Evolutionary conservation across 148 eudicot species (phyloP).

Genomic region (Arctostaphylos glauca): DNA sequence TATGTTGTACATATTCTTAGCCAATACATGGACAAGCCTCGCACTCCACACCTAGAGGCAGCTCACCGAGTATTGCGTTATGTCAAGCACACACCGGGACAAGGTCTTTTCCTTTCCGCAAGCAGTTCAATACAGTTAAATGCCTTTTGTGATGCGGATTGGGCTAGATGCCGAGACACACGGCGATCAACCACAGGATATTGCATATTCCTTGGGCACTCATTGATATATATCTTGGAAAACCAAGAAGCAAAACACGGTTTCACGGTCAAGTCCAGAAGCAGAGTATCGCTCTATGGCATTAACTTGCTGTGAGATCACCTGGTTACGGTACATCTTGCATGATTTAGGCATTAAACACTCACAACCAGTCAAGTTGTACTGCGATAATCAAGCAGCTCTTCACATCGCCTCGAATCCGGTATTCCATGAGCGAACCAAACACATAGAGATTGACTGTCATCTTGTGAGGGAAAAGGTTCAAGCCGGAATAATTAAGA

Average conservation of each 20-base stretch:
- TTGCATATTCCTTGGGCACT: no score
- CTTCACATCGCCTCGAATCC: neutral
- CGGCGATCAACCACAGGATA: no score
- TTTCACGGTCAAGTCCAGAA: neutral
- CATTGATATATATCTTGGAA: no score
- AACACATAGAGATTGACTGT: neutral
- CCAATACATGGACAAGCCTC: no score
- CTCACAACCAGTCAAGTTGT: no score
- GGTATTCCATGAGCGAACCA: neutral
- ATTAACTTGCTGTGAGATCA: neutral
- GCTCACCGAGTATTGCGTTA: neutral
- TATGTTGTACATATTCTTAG: no score
- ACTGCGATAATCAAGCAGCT: neutral
- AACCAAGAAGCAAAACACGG: neutral
- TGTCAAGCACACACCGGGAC: neutral
- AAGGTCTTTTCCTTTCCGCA: neutral
- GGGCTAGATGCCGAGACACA: no score
- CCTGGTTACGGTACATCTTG: neutral
- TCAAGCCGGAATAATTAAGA: no score
- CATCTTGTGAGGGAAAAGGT: neutral
- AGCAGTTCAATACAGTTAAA: neutral
- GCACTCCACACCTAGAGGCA: neutral
- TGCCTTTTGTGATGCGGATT: no score
- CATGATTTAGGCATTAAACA: neutral
- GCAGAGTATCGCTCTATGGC: neutral